A percentile compares a stretch with the other conserved stretches of the same genome.
Evolutionary conservation across 169 alveolate species (phyloP).

Genomic region (Cryptosporidium baileyi): DNA sequence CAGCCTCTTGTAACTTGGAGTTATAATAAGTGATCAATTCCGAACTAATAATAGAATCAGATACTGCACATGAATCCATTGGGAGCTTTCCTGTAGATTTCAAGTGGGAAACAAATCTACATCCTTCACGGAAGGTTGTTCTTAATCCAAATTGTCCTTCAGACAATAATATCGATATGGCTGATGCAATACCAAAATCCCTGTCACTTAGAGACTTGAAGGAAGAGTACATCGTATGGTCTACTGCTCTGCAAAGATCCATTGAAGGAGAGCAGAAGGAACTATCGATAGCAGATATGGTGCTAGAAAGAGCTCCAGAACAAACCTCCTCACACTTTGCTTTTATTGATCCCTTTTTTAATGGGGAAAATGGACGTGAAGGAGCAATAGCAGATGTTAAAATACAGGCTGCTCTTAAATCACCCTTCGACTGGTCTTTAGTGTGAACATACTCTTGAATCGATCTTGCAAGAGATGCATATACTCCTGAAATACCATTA

Average conservation of each 20-base stretch:
- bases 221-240: not conserved
- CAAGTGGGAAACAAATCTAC: constrained; percentile 12
- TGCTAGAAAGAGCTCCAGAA: not conserved
- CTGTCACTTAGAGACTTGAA: not conserved
- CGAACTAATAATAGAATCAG: not conserved
- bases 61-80: not conserved
- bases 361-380: constrained; percentile 44
- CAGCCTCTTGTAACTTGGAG: not conserved
- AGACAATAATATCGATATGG: constrained; percentile 10
- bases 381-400: constrained; percentile 45
- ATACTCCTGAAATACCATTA: constrained; percentile 25
- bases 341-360: constrained; percentile 18
- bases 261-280: constrained; percentile 5
- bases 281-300: constrained; percentile 9
- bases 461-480: constrained; percentile 42
- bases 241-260: constrained; percentile 29
- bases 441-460: constrained; percentile 3
- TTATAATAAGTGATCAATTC: not conserved
- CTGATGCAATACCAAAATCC: constrained; percentile 41
- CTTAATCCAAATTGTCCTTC: constrained; percentile 3
- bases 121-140: constrained; percentile 60
- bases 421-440: not conserved
- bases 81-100: not conserved
- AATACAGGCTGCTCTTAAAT: constrained; percentile 53
- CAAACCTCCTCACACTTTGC: constrained; percentile 40